Percentiles rank a stretch among this genome's conserved stretches.
These are phyloP conservation scores for Entrophospora sp. DNA, from an alignment of 192 early-diverging fungal species.

Conservation along the genomic window DNA sequence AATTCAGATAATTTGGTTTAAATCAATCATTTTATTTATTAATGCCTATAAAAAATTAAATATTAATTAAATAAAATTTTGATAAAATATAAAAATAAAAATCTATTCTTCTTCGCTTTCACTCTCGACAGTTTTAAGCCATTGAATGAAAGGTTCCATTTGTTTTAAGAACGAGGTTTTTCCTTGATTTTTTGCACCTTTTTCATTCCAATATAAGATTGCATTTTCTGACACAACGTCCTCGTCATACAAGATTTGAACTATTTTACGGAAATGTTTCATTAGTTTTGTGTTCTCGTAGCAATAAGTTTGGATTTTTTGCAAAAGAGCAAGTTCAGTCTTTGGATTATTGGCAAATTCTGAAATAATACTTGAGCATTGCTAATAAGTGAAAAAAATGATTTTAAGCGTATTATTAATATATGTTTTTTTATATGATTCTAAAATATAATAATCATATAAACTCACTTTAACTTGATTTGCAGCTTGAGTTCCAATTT, in stretches of 20 bases:
- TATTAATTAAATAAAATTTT: no score
- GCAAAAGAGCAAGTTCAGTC: conserved; percentile 78
- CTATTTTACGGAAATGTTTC: conserved; percentile 78
- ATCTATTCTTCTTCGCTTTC: conserved; percentile 57
- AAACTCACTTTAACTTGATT: conserved; percentile 43
- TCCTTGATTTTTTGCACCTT: conserved; percentile 80
- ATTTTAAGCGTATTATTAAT: background rate
- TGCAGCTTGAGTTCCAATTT: conserved; percentile 67
- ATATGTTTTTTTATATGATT: conserved; percentile 19
- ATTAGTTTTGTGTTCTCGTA: conserved; percentile 85
- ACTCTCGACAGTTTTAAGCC: conserved; percentile 64
- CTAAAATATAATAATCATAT: conserved; percentile 13
- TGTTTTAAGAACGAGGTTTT: conserved; percentile 90
- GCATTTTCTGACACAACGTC: conserved; percentile 88
- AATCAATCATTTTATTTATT: no score
- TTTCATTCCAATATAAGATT: conserved; percentile 90
- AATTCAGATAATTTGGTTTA: no score
- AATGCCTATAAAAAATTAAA: no score
- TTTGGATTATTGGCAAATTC: conserved; percentile 70
- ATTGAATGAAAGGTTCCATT: conserved; percentile 81
- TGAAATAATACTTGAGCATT: conserved; percentile 66
- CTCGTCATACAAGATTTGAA: conserved; percentile 76
- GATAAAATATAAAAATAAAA: no score
- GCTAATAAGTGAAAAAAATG: conserved; percentile 25
- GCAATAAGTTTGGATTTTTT: conserved; percentile 76